Evolutionary conservation across 768 basidiomycete genomes (phyloP).

Genomic region (Lactifluus pinguis): DNA sequence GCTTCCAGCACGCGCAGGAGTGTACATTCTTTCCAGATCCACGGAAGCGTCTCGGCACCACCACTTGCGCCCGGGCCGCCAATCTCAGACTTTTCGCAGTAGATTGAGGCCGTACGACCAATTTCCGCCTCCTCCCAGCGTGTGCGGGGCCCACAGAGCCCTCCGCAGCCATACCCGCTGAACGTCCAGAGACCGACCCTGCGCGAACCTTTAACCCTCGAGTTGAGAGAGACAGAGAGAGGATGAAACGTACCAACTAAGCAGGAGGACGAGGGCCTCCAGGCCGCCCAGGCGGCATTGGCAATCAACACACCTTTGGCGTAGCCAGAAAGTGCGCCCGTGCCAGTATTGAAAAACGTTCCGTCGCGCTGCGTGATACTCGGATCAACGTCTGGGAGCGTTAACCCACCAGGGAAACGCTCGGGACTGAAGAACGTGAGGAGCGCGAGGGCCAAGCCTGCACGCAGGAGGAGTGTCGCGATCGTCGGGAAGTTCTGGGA

Average conservation of each 20-base stretch:
- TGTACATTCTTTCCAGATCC: slow-evolving; percentile 42
- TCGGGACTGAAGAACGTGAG: slow-evolving; percentile 49
- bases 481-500: too few relatives aligned
- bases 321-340: too few relatives aligned
- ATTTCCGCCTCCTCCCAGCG: slow-evolving; percentile 77
- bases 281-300: slow-evolving; percentile 55
- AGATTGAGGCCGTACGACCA: slow-evolving; percentile 41
- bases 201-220: slow-evolving; percentile 33
- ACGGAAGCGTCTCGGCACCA: slow-evolving; percentile 18
- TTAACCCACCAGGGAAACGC: too few relatives aligned
- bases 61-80: slow-evolving; percentile 20
- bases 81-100: slow-evolving; percentile 36
- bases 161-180: slow-evolving; percentile 38
- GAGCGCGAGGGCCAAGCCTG: slow-evolving; percentile 40
- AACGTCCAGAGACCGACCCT: too few relatives aligned
- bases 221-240: slow-evolving; percentile 22
- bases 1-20: too few relatives aligned
- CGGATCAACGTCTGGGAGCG: too few relatives aligned
- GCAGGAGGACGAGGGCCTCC: slow-evolving; percentile 56
- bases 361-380: too few relatives aligned
- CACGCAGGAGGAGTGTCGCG: too few relatives aligned
- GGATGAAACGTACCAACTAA: slow-evolving; percentile 24
- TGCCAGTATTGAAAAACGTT: too few relatives aligned
- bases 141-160: slow-evolving; percentile 73
- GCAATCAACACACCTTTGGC: too few relatives aligned